phyloP scores from a whole-genome alignment of 306 rosid genomes.

The Luffa acutangula region DNA sequence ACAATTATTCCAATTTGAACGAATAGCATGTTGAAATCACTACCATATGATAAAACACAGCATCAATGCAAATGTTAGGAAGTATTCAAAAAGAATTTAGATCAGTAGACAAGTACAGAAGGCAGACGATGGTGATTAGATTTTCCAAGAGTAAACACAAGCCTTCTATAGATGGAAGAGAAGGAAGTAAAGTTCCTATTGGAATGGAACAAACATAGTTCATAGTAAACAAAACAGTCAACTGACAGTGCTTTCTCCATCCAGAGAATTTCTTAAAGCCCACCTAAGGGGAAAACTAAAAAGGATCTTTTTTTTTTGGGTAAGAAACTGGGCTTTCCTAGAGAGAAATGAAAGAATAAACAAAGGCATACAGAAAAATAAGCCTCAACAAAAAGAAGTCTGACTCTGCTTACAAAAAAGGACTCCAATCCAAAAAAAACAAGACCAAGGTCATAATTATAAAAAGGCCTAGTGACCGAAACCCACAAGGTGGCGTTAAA shows the following conservation, averaged over 20 bases:
- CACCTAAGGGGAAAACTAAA: not conserved
- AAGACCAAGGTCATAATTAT: no score
- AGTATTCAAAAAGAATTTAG: not conserved
- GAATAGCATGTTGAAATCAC: not conserved
- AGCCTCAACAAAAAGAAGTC: no score
- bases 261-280: not conserved
- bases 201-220: not conserved
- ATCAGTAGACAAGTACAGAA: not conserved
- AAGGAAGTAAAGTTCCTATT: not conserved
- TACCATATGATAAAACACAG: not conserved
- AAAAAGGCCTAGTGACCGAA: no score
- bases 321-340: no score
- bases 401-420: no score
- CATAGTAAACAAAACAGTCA: constrained; percentile 3
- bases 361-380: no score
- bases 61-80: not conserved
- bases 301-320: no score
- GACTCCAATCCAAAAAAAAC: no score
- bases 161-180: not conserved
- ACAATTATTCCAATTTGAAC: not conserved
- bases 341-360: no score
- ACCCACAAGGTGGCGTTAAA: no score
- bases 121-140: not conserved
- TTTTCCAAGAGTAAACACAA: not conserved
- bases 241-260: not conserved